phyloP scores from a whole-genome alignment of 106 monocot species.

The Acorus calamus region DNA sequence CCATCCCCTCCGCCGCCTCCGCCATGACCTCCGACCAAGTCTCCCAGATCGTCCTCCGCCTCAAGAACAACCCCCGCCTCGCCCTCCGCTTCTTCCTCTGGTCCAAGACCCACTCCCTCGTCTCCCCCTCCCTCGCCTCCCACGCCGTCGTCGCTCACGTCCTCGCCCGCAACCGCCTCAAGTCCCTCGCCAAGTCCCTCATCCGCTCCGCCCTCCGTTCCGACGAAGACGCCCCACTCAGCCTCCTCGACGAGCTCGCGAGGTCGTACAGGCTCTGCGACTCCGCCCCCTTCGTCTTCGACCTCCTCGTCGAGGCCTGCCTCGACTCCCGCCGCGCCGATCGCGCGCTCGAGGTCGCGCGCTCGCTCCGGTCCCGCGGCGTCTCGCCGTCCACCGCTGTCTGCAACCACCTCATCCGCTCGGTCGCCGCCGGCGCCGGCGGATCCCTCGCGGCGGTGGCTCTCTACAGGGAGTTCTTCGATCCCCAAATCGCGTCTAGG shows the following conservation, averaged over 20 bases:
- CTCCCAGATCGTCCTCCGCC: conserved; percentile 7
- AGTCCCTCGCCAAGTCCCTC: neutral
- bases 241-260: conserved; percentile 27
- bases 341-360: conserved; percentile 28
- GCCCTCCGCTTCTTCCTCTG: neutral
- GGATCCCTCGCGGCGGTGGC: conserved; percentile 32
- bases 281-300: conserved; percentile 72
- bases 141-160: neutral
- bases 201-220: neutral
- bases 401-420: conserved; percentile 31
- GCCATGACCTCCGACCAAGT: conserved; percentile 8
- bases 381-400: conserved; percentile 26
- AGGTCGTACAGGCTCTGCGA: conserved; percentile 41
- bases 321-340: conserved; percentile 24
- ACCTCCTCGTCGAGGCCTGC: conserved; percentile 56
- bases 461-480: conserved; percentile 40
- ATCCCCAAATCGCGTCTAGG: neutral
- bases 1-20: conserved; percentile 21
- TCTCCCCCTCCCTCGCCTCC: neutral
- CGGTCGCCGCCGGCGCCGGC: conserved; percentile 1
- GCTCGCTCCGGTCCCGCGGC: conserved; percentile 15
- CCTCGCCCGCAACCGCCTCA: too few species aligned
- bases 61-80: conserved; percentile 1
- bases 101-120: neutral
- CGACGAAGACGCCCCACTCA: neutral